Evolutionary conservation across 2,329 filamentous ascomycete genomes (phyloP), one percentile per base, ranked within the genome.

Genomic region (Aspergillus thermomutatus): DNA sequence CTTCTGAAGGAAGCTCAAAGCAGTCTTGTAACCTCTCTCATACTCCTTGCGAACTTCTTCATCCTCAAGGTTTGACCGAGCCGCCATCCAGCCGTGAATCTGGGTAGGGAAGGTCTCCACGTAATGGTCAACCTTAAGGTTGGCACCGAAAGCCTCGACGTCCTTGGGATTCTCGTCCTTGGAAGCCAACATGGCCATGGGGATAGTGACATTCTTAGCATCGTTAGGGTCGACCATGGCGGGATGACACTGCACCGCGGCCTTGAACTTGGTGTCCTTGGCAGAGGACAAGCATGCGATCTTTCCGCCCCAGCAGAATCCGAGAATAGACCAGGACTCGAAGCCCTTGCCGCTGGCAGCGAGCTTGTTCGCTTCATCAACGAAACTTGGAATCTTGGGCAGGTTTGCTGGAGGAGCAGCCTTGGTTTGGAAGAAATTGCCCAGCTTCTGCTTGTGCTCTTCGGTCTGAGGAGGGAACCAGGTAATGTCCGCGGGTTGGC

Each of bases 401-500:
- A 86, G 75, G 8, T 79, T 84, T 70, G 81, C 82, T 28, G 82
- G 81, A n/a, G 84, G 83, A 3, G 80, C 80, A 28, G 83, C 84
- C 58, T 79, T 72, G 52, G 78, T 82, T 56, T 78, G 65, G 75
- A 87, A 86, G 76, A 85, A 86, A 57, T 83, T 72, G 58, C 82
- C 81, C 14, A 87, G 76, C 68, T 85, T 85, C 72, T 83, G 66
- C 61, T 80, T 79, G 72, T 87, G 83, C 57, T 87, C 84, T 43
- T 84, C 77, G 59, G 76, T 85, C 68, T 84, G 77, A 17, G 83
- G 83, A 0, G 83, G 83, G 69, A 83, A 85, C 82, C 82, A 85
- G 52, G 76, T 77, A 65, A 86, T 83, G 63, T 83, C 81, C 58
- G 80, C 84, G 37, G 90, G 88, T 63, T 84, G 81, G 71, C 90